phyloP scores from a whole-genome alignment of 495 filamentous ascomycete genomes.

The Podospora pseudopauciseta region DNA sequence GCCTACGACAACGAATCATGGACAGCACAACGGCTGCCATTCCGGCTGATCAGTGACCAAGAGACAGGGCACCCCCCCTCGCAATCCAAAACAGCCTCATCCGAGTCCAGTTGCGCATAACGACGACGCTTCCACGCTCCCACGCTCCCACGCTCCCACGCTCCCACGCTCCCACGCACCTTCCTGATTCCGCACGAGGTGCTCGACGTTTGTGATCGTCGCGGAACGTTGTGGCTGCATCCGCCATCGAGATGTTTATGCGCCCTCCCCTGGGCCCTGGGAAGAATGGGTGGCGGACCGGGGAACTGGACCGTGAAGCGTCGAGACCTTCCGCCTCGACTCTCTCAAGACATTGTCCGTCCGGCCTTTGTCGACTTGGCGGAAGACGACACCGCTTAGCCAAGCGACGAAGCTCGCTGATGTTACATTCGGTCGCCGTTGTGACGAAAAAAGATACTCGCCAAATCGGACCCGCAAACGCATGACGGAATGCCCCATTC shows the following conservation, averaged over 20 bases:
- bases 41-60: conserved; percentile 1
- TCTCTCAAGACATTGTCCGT: not conserved
- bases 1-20: not conserved
- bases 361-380: not conserved
- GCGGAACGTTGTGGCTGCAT: conserved; percentile 1
- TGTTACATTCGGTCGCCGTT: conserved; percentile 11
- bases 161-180: not conserved
- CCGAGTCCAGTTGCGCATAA: conserved; percentile 1
- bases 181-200: not conserved
- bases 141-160: not conserved
- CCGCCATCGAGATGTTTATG: not conserved
- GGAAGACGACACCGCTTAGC: conserved; percentile 6
- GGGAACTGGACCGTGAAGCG: conserved; percentile 7
- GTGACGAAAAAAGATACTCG: conserved; percentile 2
- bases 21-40: not conserved
- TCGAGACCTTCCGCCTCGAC: not conserved
- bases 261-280: not conserved
- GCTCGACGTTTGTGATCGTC: conserved; percentile 7
- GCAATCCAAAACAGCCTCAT: conserved; percentile 5
- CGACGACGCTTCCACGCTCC: not conserved
- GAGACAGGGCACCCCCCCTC: not conserved
- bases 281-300: not conserved
- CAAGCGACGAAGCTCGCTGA: conserved; percentile 1
- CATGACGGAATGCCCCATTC: not conserved
- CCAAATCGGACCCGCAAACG: not conserved